Base-by-base conservation (phyloP, 2,329 filamentous ascomycete species). In the Chaetomiaceae sp. region DNA sequence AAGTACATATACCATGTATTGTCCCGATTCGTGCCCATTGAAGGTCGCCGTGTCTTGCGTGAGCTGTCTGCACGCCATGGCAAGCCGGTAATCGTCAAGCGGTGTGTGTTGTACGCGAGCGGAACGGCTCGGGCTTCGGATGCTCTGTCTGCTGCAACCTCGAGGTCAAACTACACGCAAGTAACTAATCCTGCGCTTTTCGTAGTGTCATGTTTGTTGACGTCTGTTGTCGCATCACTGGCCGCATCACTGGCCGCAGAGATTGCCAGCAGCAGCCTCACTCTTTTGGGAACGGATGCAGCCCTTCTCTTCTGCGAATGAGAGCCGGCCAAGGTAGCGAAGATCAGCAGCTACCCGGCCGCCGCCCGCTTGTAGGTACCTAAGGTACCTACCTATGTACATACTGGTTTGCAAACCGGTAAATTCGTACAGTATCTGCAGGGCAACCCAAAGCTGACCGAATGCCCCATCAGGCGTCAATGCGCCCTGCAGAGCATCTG, bases 171-270 rank as follows among this genome's bases (percentile, higher is more conserved):
- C 25, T 27, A 27, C 25, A 27, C 9, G 9, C 25, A n/a, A n/a
- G n/a, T n/a, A n/a, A n/a, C n/a, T n/a, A n/a, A n/a, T n/a, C n/a
- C 42, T 34, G 20, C 34, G 10, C 18, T 5, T n/a, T n/a, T n/a
- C n/a, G n/a, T n/a, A n/a, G n/a, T 33, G 38, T 21, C 21, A 11
- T 44, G n/a, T 14, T 11, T 36, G 27, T 37, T 42, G 43, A 33
- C 21, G 37, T 36, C 29, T 33, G 41, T 10, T 60, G 61, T 40
- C 54, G 60, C 61, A 58, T 61, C 32, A 47, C 30, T 47, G 61
- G 61, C 44, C 54, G 60, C 61, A 58, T 61, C 32, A 47, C 30
- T 47, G 61, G 61, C 58, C 56, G 61, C 61, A 63, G 57, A 54
- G n/a, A 11, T 37, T 33, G 53, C 48, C 42, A 23, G 51, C 48